Conservation (phyloP, 1,284 basidiomycete species). For the Neolentinus lepideus region DNA sequence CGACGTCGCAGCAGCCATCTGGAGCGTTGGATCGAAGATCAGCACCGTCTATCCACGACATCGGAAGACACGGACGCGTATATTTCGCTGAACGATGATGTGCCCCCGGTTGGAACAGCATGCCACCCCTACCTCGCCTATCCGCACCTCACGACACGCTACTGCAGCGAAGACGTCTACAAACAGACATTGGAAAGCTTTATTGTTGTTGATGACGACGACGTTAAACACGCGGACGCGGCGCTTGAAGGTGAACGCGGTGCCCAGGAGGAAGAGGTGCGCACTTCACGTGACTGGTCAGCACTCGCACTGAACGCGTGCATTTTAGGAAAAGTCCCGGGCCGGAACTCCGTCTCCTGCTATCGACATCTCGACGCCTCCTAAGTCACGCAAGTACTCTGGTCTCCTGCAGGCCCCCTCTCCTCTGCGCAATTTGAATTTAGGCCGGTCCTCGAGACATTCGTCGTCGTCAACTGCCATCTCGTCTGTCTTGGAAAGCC, state of each 20-base stretch:
- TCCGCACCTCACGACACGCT: slow-evolving; percentile 33
- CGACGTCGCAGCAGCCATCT: slow-evolving; percentile 50
- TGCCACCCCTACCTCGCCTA: slow-evolving; percentile 47
- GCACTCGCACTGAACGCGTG: background rate
- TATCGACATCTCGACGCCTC: slow-evolving; percentile 23
- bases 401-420: slow-evolving; percentile 39
- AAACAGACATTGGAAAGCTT: slow-evolving; percentile 42
- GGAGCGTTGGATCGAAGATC: slow-evolving; percentile 63
- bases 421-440: slow-evolving; percentile 48
- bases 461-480: slow-evolving; percentile 27
- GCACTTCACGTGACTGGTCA: slow-evolving; percentile 18
- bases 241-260: slow-evolving; percentile 29
- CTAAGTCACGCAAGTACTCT: slow-evolving; percentile 25
- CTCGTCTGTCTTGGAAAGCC: slow-evolving; percentile 19
- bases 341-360: slow-evolving; percentile 5
- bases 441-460: slow-evolving; percentile 37
- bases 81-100: slow-evolving; percentile 9
- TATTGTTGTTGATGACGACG: slow-evolving; percentile 39
- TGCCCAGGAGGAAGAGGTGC: slow-evolving; percentile 16
- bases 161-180: slow-evolving; percentile 22
- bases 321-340: background rate
- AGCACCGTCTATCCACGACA: slow-evolving; percentile 28
- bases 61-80: background rate
- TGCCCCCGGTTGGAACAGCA: slow-evolving; percentile 22
- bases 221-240: slow-evolving; percentile 25